These are phyloP conservation scores for Colletotrichum tropicale DNA, from an alignment of 2,329 filamentous ascomycete genomes.

Conservation along the genomic window DNA sequence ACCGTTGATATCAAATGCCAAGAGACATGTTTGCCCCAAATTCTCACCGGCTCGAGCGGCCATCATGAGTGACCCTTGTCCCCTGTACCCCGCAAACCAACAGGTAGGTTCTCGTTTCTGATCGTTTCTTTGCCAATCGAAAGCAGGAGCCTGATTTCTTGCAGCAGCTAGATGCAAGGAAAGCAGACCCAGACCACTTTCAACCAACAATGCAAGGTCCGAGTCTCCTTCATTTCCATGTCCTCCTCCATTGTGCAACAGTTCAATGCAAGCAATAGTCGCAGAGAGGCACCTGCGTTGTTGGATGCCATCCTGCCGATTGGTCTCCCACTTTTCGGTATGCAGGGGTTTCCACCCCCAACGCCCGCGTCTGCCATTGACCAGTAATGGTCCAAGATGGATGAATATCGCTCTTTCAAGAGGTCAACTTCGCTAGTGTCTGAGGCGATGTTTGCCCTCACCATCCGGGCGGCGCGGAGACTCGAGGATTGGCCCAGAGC, in stretches of 20 bases:
- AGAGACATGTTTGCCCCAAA: background rate
- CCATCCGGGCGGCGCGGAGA: background rate
- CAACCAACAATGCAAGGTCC: background rate
- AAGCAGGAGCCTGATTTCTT: background rate
- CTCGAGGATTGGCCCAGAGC: background rate
- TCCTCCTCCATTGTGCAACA: background rate
- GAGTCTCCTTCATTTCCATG: background rate
- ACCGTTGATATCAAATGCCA: background rate
- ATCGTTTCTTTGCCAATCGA: background rate
- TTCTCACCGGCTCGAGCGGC: background rate
- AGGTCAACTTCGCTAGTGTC: background rate
- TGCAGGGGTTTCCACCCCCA: background rate
- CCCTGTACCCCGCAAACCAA: background rate
- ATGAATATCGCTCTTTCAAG: background rate
- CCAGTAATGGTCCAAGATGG: background rate
- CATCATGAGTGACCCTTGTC: background rate
- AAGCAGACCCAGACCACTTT: background rate
- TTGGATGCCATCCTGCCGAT: background rate
- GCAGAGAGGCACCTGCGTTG: background rate
- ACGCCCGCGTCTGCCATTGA: background rate
- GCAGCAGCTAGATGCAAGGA: background rate
- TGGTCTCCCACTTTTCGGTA: background rate
- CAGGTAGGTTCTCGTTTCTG: background rate
- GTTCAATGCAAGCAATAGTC: background rate
- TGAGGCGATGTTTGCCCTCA: background rate